Evolutionary conservation across 768 basidiomycete species (phyloP), one percentile per base, ranked within the genome.

Genomic region (Auricularia cornea): DNA sequence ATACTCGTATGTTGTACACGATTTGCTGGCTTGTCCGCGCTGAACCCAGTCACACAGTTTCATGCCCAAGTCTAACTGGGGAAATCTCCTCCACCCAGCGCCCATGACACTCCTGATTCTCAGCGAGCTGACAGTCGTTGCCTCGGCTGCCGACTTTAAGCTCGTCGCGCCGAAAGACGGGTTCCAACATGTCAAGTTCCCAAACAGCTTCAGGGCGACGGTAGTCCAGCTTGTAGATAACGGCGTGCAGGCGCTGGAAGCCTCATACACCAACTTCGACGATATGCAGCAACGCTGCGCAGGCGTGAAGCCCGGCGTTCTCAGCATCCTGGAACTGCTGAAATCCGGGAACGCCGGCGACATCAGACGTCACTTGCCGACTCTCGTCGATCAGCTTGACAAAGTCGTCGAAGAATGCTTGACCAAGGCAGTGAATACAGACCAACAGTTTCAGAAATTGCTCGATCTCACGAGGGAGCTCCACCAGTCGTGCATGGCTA

Each of bases 201-300:
- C 29, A 5, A 23, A 35, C 38, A 60, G 60, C 60, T 60, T 60
- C 38, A 16, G 60, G 31, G 60, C 60, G 23, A 60, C 60, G 5
- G 30, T 60, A 4, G n/a, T 14, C 23, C 60, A 60, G 33, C 60
- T 60, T 3, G 41, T 41, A 14, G 60, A 60, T 41, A 31, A 16
- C 33, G 60, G 60, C 60, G 60, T 33, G n/a, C 20, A 16, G 3
- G 29, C 60, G 11, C 60, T 60, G 3, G 23, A 60, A 30, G n/a
- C 33, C 20, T 26, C 23, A 12, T 41, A 60, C 35, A 12, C 60
- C 8, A 38, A 60, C 26, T 38, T 60, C 33, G 60, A 60, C 35
- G 38, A 11, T 3, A 60, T 60, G 20, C 33, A 35, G 23, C 33
- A 60, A 31, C 60, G 29, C 12, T 60, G 60, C 41, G 60, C 60